Conservation (phyloP, 768 basidiomycete genomes). For the Xanthoconium stramineum region DNA sequence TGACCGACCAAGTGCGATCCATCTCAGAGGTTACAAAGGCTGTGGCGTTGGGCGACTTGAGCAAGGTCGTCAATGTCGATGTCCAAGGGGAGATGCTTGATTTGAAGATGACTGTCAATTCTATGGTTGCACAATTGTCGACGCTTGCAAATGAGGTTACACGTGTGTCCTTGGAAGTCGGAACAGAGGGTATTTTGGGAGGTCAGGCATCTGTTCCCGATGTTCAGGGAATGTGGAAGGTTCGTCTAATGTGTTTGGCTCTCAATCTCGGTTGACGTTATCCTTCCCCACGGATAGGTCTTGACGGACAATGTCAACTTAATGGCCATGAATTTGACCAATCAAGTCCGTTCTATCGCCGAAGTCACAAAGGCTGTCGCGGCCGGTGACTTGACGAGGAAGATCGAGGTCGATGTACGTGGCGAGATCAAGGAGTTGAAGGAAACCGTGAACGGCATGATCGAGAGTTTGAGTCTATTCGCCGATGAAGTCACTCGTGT, state of each 20-base stretch:
- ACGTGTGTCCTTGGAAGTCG: slow-evolving; percentile 87
- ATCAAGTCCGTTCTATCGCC: slow-evolving; percentile 87
- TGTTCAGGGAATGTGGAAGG: slow-evolving; percentile 95
- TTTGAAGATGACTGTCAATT: slow-evolving; percentile 75
- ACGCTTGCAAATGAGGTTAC: slow-evolving; percentile 84
- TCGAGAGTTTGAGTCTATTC: slow-evolving; percentile 78
- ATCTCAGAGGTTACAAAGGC: slow-evolving; percentile 85
- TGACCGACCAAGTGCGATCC: slow-evolving; percentile 85
- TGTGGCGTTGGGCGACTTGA: slow-evolving; percentile 79
- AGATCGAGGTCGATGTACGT: slow-evolving; percentile 86
- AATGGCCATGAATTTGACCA: slow-evolving; percentile 88
- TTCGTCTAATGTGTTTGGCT: slow-evolving; percentile 25
- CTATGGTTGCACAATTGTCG: slow-evolving; percentile 70
- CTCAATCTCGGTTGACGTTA: slow-evolving; percentile 10
- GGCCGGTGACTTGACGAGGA: slow-evolving; percentile 88
- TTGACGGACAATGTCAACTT: slow-evolving; percentile 81
- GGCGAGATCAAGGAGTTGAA: slow-evolving; percentile 91
- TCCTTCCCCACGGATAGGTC: slow-evolving; percentile 31
- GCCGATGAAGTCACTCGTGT: slow-evolving; percentile 84
- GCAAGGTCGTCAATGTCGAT: slow-evolving; percentile 83
- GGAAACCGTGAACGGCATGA: slow-evolving; percentile 96
- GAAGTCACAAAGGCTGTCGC: slow-evolving; percentile 96
- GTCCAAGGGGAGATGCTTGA: slow-evolving; percentile 94
- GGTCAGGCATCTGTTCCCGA: slow-evolving; percentile 92
- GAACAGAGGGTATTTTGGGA: slow-evolving; percentile 89